Conservation (phyloP, 768 basidiomycete genomes). For the Pulveroboletus ravenelii region DNA sequence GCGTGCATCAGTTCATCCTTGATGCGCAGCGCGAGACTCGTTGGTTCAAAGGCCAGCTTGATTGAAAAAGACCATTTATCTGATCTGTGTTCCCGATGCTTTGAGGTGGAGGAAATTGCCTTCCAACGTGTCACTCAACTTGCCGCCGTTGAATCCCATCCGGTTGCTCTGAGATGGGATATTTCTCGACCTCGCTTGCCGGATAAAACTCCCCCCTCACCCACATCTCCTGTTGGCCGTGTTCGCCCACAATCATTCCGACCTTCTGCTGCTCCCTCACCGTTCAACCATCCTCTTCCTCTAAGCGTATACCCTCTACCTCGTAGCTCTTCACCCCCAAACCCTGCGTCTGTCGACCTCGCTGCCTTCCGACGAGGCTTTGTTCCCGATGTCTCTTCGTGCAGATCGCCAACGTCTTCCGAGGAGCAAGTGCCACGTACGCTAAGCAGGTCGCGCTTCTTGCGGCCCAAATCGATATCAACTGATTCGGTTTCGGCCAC, state of each 20-base stretch:
- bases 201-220: constrained; percentile 13
- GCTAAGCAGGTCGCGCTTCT: constrained; percentile 19
- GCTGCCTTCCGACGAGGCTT: constrained; percentile 24
- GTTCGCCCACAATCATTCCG: constrained; percentile 29
- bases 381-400: constrained; percentile 21
- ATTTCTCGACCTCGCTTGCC: neutral
- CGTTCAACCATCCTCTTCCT: constrained; percentile 20
- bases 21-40: constrained; percentile 53
- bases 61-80: constrained; percentile 38
- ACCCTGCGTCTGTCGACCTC: constrained; percentile 5
- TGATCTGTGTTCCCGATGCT: constrained; percentile 57
- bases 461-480: constrained; percentile 50
- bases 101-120: constrained; percentile 67
- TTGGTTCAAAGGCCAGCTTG: constrained; percentile 34
- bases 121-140: constrained; percentile 62
- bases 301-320: neutral
- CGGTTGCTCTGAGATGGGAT: constrained; percentile 16
- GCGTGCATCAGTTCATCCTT: constrained; percentile 73
- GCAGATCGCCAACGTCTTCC: constrained; percentile 6
- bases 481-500: constrained; percentile 50
- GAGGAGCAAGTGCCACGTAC: constrained; percentile 20
- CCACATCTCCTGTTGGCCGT: constrained; percentile 14
- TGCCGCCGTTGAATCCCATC: constrained; percentile 26
- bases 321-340: neutral
- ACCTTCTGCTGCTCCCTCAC: constrained; percentile 49